Conservation (phyloP, 352 stramenopile genomes). For the Globisporangium nunn region DNA sequence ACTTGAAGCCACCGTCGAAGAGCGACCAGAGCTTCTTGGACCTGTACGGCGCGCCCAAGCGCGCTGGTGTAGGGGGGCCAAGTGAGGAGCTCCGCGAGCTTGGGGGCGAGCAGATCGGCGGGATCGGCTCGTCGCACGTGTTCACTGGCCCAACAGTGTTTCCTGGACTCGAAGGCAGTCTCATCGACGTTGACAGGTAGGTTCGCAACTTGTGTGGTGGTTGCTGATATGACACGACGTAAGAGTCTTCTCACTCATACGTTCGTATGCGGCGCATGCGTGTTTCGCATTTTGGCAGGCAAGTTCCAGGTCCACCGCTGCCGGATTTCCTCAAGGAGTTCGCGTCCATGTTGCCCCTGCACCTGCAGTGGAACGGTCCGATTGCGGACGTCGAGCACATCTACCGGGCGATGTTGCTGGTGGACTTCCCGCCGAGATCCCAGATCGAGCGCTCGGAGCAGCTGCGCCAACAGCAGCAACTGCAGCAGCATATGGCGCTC, state of each 20-base stretch:
- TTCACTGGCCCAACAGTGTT: constrained; percentile 14
- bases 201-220: neutral
- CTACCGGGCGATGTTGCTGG: constrained; percentile 73
- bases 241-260: neutral
- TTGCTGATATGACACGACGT: neutral
- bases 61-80: constrained; percentile 11
- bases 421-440: constrained; percentile 70
- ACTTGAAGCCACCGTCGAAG: constrained; percentile 46
- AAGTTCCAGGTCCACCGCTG: constrained; percentile 66
- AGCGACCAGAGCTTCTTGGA: constrained; percentile 74
- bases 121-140: constrained; percentile 1
- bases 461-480: constrained; percentile 59
- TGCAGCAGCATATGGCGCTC: constrained; percentile 39
- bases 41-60: constrained; percentile 56
- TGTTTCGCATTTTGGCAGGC: constrained; percentile 16
- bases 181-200: constrained; percentile 45
- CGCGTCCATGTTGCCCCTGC: constrained; percentile 69
- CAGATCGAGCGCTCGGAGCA: constrained; percentile 67
- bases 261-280: neutral
- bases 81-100: constrained; percentile 13
- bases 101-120: constrained; percentile 15
- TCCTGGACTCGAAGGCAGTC: constrained; percentile 18
- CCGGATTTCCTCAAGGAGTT: constrained; percentile 86
- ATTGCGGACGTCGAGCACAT: constrained; percentile 85
- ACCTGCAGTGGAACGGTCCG: constrained; percentile 80